Evolutionary conservation across 2,329 filamentous ascomycete species (phyloP).

Genomic region (Cladobotryum protrusum): DNA sequence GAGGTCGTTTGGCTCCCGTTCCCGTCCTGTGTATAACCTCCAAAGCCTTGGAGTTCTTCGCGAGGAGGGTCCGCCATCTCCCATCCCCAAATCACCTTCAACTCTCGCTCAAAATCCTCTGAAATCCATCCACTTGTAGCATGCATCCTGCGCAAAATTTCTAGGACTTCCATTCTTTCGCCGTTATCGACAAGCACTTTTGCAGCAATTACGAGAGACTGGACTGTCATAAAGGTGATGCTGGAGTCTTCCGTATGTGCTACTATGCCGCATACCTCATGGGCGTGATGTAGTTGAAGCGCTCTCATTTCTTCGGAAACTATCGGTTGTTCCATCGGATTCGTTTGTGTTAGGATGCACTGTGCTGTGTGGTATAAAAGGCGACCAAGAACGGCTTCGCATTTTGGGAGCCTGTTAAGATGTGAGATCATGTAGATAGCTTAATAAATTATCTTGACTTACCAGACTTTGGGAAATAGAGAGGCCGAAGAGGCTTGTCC

Average conservation of each 20-base stretch:
- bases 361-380: constrained; percentile 87
- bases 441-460: constrained; percentile 23
- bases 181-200: constrained; percentile 60
- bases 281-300: constrained; percentile 67
- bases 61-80: constrained; percentile 21
- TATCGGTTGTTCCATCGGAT: constrained; percentile 60
- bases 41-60: not conserved
- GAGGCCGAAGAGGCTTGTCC: constrained; percentile 63
- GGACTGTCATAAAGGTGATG: constrained; percentile 71
- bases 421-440: not conserved
- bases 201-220: constrained; percentile 71
- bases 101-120: constrained; percentile 61
- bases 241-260: constrained; percentile 78
- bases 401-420: constrained; percentile 64
- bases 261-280: constrained; percentile 83
- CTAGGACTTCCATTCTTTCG: constrained; percentile 80
- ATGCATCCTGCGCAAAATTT: constrained; percentile 51
- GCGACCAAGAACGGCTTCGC: constrained; percentile 71
- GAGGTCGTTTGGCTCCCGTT: no score
- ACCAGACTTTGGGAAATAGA: constrained; percentile 82
- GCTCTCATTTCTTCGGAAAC: constrained; percentile 60
- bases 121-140: constrained; percentile 75
- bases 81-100: constrained; percentile 77
- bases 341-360: constrained; percentile 71
- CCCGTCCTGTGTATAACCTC: not conserved